Base-by-base conservation (phyloP, 768 basidiomycete species). In the Panellus pusillus region DNA sequence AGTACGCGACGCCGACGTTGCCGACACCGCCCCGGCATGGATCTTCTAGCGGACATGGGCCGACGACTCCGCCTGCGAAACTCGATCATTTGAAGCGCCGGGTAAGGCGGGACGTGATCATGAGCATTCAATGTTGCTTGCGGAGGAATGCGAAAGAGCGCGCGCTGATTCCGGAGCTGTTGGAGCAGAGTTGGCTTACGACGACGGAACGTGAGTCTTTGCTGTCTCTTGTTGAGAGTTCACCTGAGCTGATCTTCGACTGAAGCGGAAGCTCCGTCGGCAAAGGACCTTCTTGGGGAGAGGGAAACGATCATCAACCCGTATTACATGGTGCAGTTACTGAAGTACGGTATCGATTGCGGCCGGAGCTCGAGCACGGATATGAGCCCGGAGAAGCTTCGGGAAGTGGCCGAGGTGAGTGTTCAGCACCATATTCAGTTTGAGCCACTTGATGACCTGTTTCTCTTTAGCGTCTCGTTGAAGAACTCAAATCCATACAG, bases 151-250 rank as follows among this genome's bases (percentile, higher is more conserved):
- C 93, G 28, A 96, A 95, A 69, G 83, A 88, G 61, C 75, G 96
- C 24, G 83, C 87, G 61, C 87, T 91, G 6, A 98, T 98, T 57
- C 91, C 92, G 2, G 84, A 94, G 64, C 71, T 99, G 64, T 67
- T 98, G 62, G 80, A 83, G 44, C 84, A 94, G 63, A 83, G 83
- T 51, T 96, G 94, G 87, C 65, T 94, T 48, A 76, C 78, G 11
- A 79, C 83, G 79, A 78, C 74, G 54, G 82, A 83, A 66, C 70
- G 83, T 83, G 54, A 65, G 77, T 74, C 47, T 54, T 36, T 9
- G 6, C 9, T n/a, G n/a, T 4, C 11, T 29, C 12, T 6, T 11
- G 12, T 35, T n/a, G 3, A 17, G 17, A 35, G 24, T 24, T 18
- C 13, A 9, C 35, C 29, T 31, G 29, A 18, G 27, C 40, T 20